Evolutionary conservation across 1,284 basidiomycete genomes (phyloP), one percentile per base, ranked within the genome.

Genomic region (Cystobasidium pallidum): DNA sequence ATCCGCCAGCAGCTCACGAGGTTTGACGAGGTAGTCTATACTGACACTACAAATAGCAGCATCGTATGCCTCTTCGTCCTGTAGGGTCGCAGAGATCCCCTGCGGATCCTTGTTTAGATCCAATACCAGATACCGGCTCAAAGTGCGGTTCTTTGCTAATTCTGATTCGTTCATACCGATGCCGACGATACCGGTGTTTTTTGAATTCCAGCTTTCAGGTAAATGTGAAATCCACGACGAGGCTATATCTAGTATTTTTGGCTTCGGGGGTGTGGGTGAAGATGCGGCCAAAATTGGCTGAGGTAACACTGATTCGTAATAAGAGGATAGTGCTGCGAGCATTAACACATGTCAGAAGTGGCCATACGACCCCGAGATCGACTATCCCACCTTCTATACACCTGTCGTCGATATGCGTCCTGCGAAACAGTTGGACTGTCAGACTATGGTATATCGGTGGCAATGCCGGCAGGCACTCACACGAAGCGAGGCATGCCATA

Each of bases 141-240:
- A 65, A 2, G 77, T 70, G 4, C 70, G 72, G 63, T 80, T 80
- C 24, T 66, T 70, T 4, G 74, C 70, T 15, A 80, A 66, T 52
- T 80, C 79, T 4, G 61, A 59, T 32, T 62, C 49, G 68, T 78
- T 80, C 78, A 80, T 78, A 19, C 79, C 79, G 28, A 80, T 51
- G 1, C 79, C 79, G 1, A 78, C 70, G 11, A 80, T 75, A 19
- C 77, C 61, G 8, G 74, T 51, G n/a, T 58, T 66, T 6, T n/a
- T 34, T 15, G 70, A 19, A 11, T 34, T 36, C 62, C 63, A 66
- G 26, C 75, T 70, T 19, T 73, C 71, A 2, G 79, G 79, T 19
- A 78, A 72, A 74, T 79, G 78, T 28, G 76, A 77, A 55, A 80
- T 75, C 79, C 79, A 80, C 51, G 77, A 78, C 3, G 77, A 77